Conservation (phyloP, 176 grass and related monocot genomes). For the Thalia dealbata region DNA sequence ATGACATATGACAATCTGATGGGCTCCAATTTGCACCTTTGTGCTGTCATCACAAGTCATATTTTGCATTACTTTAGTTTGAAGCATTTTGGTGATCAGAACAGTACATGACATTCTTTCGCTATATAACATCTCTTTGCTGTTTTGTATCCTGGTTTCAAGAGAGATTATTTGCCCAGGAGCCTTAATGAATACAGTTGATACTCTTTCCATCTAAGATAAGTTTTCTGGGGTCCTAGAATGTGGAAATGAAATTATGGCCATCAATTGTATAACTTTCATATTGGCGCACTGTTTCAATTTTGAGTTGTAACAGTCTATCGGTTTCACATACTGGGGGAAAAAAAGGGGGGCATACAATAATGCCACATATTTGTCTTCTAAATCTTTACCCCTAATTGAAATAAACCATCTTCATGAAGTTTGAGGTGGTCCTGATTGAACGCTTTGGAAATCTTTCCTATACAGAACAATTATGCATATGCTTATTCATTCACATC, state of each 20-base stretch:
- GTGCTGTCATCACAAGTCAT: no score
- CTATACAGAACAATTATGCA: neutral
- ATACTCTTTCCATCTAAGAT: neutral
- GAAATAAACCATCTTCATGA: conserved; percentile 62
- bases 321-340: no score
- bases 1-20: no score
- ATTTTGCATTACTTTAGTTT: no score
- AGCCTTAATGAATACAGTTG: neutral
- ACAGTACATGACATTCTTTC: neutral
- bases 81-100: no score
- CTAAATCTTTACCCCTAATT: neutral
- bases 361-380: neutral
- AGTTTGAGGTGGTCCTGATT: conserved; percentile 68
- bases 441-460: conserved; percentile 15
- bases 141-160: neutral
- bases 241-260: no score
- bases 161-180: neutral
- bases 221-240: neutral
- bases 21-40: no score
- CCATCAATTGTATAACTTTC: no score
- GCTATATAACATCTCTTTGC: neutral
- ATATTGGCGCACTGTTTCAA: no score
- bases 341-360: no score
- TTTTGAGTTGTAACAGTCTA: no score
- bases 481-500: conserved; percentile 17